A percentile compares a stretch with the other conserved stretches of the same genome.
Conservation (phyloP, 495 filamentous ascomycete species). For the Venustampulla echinocandica region DNA sequence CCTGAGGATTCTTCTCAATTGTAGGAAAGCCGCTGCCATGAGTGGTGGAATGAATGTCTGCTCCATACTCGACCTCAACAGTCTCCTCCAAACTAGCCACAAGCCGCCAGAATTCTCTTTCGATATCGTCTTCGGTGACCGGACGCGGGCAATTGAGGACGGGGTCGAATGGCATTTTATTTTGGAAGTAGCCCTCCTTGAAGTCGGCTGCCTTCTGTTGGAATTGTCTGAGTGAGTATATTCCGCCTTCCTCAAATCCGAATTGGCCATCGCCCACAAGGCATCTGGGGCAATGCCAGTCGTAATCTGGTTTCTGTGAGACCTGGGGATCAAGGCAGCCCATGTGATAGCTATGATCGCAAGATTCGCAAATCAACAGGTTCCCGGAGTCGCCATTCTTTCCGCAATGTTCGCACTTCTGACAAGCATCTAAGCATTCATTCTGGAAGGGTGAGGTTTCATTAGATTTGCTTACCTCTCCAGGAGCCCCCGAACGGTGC, state of each 20-base stretch:
- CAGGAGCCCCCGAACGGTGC: conserved; percentile 53
- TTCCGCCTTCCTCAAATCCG: conserved; percentile 92
- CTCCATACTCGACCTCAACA: conserved; percentile 96
- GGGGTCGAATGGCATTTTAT: conserved; percentile 83
- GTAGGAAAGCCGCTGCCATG: conserved; percentile 98
- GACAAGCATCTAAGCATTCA: conserved; percentile 25
- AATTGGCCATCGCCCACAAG: conserved; percentile 95
- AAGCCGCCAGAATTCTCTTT: conserved; percentile 93
- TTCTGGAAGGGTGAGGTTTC: conserved; percentile 1
- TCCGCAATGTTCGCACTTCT: conserved; percentile 81
- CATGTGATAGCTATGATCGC: conserved; percentile 82
- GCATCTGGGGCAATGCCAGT: conserved; percentile 96
- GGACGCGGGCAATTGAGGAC: conserved; percentile 67
- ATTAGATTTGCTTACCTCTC: conserved; percentile 55
- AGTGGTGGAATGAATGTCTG: conserved; percentile 96
- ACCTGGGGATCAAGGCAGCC: conserved; percentile 82
- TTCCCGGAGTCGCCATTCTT: conserved; percentile 63
- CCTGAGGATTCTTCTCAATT: conserved; percentile 78
- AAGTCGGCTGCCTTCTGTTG: conserved; percentile 94
- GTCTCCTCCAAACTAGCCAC: conserved; percentile 90
- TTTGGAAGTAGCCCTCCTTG: conserved; percentile 86
- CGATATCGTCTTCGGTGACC: conserved; percentile 91
- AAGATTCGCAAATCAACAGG: conserved; percentile 84
- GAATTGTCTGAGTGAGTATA: conserved; percentile 93
- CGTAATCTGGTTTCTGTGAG: conserved; percentile 67